Base-by-base conservation (phyloP, 805 yeast genomes). In the Saccharomycopsis oosterbeekiorum region DNA sequence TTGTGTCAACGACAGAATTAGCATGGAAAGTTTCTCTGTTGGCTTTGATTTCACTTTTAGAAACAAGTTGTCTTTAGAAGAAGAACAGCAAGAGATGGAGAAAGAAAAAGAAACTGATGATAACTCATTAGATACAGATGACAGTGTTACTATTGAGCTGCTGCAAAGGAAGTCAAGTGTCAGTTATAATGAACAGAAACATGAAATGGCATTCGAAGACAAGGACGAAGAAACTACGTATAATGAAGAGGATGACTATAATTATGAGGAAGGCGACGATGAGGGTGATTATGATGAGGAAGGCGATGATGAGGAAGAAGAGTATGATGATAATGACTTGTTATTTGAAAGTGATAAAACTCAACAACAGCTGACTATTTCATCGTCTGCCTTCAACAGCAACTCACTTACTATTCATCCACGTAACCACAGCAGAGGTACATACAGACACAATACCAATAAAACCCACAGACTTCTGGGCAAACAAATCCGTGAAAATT, bases 31-130 rank as follows among this genome's bases (percentile, higher is more conserved):
- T 53, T 69, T 70, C 36, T 76, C 89, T 5, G 75, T 75, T 55
- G 94, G 94, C 2, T 85, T 85, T 68, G 84, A 85, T 66, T 86
- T 86, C 70, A 73, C 72, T 9, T 82, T 78, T 69, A 77, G 86
- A 61, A 65, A 68, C 60, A 21, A 17, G 4, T 24, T n/a, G 47
- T 56, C 40, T 11, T 8, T 19, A 17, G 55, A 57, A 34, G 60
- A 60, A 5, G 53, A 56, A 6, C 41, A 37, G 12, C 41, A 37
- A 24, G 41, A 2, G 10, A 21, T 24, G 53, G 53, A 47, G 2
- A 47, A 21, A 26, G 10, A 47, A 21, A 21, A 5, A 5, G 53
- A 47, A 21, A 26, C 11, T 34, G 29, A 24, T 12, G 9, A 21
- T 2, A 47, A 19, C 2, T 19, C 11, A 10, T 10, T 24, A 47